Conservation (phyloP, 176 grass and related monocot species). For the Juncus inflexus region DNA sequence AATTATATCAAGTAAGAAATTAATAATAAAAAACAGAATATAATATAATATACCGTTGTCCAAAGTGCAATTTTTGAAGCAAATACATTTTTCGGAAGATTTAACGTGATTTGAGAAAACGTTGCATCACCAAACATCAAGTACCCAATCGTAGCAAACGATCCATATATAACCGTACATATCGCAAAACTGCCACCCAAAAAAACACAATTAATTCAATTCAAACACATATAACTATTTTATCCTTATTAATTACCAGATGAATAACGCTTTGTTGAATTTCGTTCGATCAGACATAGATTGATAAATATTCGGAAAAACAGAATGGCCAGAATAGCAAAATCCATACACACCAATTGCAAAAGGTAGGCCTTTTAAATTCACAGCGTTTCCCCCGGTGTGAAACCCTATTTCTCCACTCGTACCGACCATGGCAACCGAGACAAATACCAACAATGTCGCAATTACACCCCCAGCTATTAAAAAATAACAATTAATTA, state of each 20-base stretch:
- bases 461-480: slow-evolving; percentile 69
- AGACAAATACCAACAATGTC: slow-evolving; percentile 66
- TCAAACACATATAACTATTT: not conserved
- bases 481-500: not conserved
- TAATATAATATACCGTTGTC: slow-evolving; percentile 60
- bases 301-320: slow-evolving; percentile 96
- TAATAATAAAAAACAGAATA: slow-evolving; percentile 2
- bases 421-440: slow-evolving; percentile 53
- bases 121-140: slow-evolving; percentile 90
- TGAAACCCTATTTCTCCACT: slow-evolving; percentile 59
- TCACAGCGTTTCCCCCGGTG: slow-evolving; percentile 53
- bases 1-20: not conserved
- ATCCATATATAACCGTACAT: slow-evolving; percentile 74
- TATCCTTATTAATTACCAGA: slow-evolving; percentile 45
- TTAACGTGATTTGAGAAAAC: slow-evolving; percentile 90
- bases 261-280: slow-evolving; percentile 72
- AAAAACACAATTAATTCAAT: slow-evolving; percentile 32
- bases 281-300: slow-evolving; percentile 89
- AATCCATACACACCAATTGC: slow-evolving; percentile 90
- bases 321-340: slow-evolving; percentile 77
- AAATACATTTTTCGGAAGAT: slow-evolving; percentile 76
- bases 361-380: slow-evolving; percentile 73
- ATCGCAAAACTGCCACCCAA: slow-evolving; percentile 55
- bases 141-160: slow-evolving; percentile 70
- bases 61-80: slow-evolving; percentile 78